Conservation (phyloP, 129 eudicot species). For the Mikania micrantha region DNA sequence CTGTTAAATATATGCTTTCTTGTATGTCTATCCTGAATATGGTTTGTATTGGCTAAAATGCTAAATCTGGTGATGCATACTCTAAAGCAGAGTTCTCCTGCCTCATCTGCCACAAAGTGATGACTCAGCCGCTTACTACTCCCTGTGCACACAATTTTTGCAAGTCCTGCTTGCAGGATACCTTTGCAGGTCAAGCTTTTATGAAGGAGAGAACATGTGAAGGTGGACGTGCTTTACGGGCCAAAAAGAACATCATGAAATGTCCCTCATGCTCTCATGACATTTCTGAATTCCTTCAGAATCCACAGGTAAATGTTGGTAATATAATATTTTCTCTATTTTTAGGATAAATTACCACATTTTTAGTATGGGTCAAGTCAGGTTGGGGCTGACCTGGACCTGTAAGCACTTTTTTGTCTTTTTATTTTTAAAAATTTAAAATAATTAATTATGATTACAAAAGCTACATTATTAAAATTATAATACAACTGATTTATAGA, state of each 20-base stretch:
- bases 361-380: not conserved
- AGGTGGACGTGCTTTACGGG: slow-evolving; percentile 57
- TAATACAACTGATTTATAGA: not conserved
- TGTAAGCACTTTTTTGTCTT: not conserved
- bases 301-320: slow-evolving; percentile 62
- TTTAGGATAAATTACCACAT: not conserved
- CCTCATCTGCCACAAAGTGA: slow-evolving; percentile 53
- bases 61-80: not conserved
- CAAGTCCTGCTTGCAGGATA: slow-evolving; percentile 31
- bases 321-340: not conserved
- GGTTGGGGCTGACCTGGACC: not conserved
- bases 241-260: slow-evolving; percentile 70
- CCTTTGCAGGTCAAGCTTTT: slow-evolving; percentile 63
- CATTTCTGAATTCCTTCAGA: slow-evolving; percentile 76
- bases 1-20: not conserved
- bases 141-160: slow-evolving; percentile 56
- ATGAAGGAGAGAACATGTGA: slow-evolving; percentile 55
- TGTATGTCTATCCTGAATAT: not conserved
- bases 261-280: slow-evolving; percentile 84
- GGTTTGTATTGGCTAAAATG: not conserved
- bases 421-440: not conserved
- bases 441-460: not conserved
- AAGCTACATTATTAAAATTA: not conserved
- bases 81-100: slow-evolving; percentile 63
- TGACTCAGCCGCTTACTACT: slow-evolving; percentile 73